phyloP scores from a whole-genome alignment of 768 basidiomycete species.

The Boletus vinaceobasis region DNA sequence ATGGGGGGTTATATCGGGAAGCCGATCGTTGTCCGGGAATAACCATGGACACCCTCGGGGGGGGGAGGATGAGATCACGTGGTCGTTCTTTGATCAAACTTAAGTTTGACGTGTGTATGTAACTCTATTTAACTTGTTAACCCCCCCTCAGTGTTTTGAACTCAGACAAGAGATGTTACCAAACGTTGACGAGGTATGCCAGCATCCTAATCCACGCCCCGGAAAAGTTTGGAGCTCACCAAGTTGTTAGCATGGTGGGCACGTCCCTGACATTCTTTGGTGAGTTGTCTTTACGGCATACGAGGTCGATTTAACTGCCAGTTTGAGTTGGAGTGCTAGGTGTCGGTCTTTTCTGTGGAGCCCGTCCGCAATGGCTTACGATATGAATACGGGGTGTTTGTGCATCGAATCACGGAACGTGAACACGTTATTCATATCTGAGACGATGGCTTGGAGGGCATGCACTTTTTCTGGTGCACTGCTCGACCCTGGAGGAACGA shows the following conservation, averaged over 20 bases:
- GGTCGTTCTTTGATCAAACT: slow-evolving; percentile 13
- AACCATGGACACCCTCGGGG: not conserved
- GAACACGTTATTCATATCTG: slow-evolving; percentile 3
- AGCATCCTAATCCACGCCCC: slow-evolving; percentile 8
- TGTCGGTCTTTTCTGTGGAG: not conserved
- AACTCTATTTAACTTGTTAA: slow-evolving; percentile 14
- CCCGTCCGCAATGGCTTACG: not conserved
- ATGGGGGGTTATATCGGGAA: slow-evolving; percentile 2
- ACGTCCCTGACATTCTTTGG: not conserved
- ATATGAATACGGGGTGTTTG: not conserved
- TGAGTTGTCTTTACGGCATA: slow-evolving; percentile 9
- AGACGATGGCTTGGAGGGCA: not conserved
- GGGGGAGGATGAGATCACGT: slow-evolving; percentile 4
- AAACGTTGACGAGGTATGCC: slow-evolving; percentile 8
- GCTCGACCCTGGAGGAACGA: slow-evolving; percentile 13
- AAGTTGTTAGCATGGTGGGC: not conserved
- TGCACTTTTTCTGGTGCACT: not conserved
- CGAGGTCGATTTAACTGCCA: slow-evolving; percentile 4
- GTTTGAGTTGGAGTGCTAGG: not conserved
- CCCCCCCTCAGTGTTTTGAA: slow-evolving; percentile 10
- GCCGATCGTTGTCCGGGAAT: slow-evolving; percentile 5
- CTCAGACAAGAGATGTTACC: slow-evolving; percentile 12
- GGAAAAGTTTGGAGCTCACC: not conserved
- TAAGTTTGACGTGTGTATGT: slow-evolving; percentile 21
- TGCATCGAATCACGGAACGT: slow-evolving; percentile 3